phyloP scores from a whole-genome alignment of 2,329 filamentous ascomycete genomes.

The Ceratocystis smalleyi region DNA sequence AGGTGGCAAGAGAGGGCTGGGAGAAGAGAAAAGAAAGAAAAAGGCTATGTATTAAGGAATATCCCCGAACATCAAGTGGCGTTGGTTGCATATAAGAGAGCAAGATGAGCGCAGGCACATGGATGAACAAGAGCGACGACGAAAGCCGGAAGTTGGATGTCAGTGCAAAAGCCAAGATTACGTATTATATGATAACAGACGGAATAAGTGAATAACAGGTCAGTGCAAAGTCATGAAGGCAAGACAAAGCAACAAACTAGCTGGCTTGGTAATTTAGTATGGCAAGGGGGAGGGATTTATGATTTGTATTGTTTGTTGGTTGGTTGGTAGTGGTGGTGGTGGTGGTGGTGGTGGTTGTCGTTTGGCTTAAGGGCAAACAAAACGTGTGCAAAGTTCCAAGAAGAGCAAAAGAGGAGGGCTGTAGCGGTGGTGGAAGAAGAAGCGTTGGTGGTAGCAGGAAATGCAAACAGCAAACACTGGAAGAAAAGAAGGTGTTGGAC shows the following conservation, averaged over 20 bases:
- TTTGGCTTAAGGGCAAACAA: background rate
- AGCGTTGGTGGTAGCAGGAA: background rate
- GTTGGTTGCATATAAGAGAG: constrained; percentile 10
- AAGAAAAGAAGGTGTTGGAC: background rate
- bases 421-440: background rate
- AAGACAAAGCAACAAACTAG: constrained; percentile 2
- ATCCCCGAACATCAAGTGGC: constrained; percentile 15
- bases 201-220: background rate
- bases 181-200: background rate
- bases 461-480: background rate
- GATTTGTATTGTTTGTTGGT: background rate
- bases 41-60: constrained; percentile 10
- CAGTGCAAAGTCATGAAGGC: constrained; percentile 1
- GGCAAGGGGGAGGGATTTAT: background rate
- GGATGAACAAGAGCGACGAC: constrained; percentile 10
- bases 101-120: constrained; percentile 10
- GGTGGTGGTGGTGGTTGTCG: background rate
- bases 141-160: background rate
- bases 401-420: background rate
- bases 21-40: constrained; percentile 1
- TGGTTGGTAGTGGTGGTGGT: background rate
- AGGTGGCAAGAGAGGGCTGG: background rate
- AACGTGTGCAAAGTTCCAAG: background rate
- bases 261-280: background rate
- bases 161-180: background rate